These are phyloP conservation scores for Lichtheimia ramosa DNA, from an alignment of 371 early-diverging fungal species.

Conservation along the genomic window DNA sequence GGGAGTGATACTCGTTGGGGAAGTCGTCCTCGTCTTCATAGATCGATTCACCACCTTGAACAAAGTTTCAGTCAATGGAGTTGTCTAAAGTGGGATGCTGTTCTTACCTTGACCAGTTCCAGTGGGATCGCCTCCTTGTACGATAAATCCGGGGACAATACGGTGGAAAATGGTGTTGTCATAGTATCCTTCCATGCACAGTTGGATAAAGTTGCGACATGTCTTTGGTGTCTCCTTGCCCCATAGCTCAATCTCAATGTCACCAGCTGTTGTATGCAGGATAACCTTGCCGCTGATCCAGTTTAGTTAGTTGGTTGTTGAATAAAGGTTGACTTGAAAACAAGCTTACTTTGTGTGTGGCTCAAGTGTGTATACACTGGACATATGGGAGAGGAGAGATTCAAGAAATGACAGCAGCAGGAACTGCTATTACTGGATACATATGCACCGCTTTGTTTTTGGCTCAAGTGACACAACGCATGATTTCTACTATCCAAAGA, in stretches of 20 bases:
- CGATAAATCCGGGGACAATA: constrained; percentile 83
- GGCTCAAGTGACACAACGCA: too few relatives aligned
- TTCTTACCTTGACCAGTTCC: constrained; percentile 68
- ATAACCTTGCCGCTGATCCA: constrained; percentile 81
- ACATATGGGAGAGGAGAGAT: constrained; percentile 43
- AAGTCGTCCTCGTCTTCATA: constrained; percentile 77
- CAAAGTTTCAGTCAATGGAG: neutral
- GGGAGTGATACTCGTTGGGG: constrained; percentile 89
- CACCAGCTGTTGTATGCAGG: constrained; percentile 83
- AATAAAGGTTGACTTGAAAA: neutral
- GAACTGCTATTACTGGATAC: too few relatives aligned
- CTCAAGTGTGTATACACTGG: constrained; percentile 72
- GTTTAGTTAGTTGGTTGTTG: neutral
- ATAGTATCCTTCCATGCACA: constrained; percentile 84
- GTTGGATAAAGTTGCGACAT: constrained; percentile 90
- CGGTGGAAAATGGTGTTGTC: constrained; percentile 88
- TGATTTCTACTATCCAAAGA: too few relatives aligned
- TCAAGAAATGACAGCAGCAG: neutral
- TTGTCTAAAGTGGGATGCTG: neutral
- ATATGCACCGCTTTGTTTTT: too few relatives aligned
- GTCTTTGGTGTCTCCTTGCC: constrained; percentile 91
- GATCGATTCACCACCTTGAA: constrained; percentile 86
- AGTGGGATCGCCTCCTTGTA: constrained; percentile 98
- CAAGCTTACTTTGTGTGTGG: constrained; percentile 65
- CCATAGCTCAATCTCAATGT: constrained; percentile 93